Evolutionary conservation across 805 yeast species (phyloP), one percentile per base, ranked within the genome.

Genomic region (Barnettozyma vustinii): DNA sequence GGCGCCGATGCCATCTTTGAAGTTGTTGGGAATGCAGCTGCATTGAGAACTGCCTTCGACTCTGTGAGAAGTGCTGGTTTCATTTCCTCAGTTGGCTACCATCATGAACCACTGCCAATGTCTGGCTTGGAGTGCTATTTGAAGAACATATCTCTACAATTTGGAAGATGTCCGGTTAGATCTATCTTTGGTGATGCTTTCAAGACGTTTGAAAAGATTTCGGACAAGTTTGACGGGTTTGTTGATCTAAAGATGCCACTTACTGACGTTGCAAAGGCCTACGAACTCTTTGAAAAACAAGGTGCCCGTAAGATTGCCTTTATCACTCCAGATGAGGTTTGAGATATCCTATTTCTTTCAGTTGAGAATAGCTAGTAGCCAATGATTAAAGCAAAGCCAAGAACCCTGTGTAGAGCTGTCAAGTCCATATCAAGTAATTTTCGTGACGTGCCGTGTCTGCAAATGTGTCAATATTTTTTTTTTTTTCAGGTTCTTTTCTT

Each of bases 81-180:
- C 46, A 75, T 81, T 42, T 70, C 76, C 10, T 76, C 82, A 0
- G 68, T 81, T 21, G 87, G 87, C 2, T 80, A 80, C 71, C 81
- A 79, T 20, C 83, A 79, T 51, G 82, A 73, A 5, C 71, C 69
- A 0, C 58, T 81, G 9, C 84, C 85, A 5, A 77, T 81, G 57
- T 66, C 69, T 43, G 84, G 82, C 0, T 62, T 79, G 30, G 81
- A 81, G 45, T 77, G 82, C 50, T 81, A 81, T 55, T 59, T 73
- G 58, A 81, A 81, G 58, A 77, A 80, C 52, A 65, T 79, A 48
- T 75, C 77, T 10, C 56, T 80, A 39, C 80, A 81, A 30, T 81
- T 81, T 60, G 87, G 87, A 4, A 63, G 86, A 57, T 81, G 86
- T 61, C 84, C 83, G 37, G 78, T 78, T 4, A 73, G 81, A 71